Evolutionary conservation across 495 filamentous ascomycete genomes (phyloP).

Genomic region (Oleoguttula mirabilis): DNA sequence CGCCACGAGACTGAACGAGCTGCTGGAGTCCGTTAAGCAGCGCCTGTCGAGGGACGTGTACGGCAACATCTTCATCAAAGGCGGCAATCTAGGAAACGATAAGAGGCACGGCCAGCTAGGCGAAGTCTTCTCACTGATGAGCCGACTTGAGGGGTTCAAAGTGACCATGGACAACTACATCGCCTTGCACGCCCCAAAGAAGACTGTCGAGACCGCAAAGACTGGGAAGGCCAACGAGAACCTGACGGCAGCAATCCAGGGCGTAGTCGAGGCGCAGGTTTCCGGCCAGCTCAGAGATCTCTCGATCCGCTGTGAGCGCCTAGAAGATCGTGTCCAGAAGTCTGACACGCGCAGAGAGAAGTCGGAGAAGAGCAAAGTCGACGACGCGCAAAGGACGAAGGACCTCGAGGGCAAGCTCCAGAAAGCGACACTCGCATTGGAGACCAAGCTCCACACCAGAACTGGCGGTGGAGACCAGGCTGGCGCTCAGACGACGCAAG

Average conservation of each 20-base stretch:
- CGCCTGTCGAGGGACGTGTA: slow-evolving; percentile 1
- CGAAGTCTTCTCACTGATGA: not conserved
- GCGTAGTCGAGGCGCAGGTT: not conserved
- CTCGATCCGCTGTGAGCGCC: not conserved
- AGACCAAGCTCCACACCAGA: no score
- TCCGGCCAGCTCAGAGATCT: not conserved
- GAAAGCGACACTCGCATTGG: no score
- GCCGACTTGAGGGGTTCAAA: slow-evolving; percentile 1
- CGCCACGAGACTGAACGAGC: slow-evolving; percentile 2
- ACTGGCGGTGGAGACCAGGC: no score
- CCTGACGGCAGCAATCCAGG: not conserved
- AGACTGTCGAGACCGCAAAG: not conserved
- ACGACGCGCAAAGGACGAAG: no score
- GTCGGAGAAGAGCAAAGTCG: no score
- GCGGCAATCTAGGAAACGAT: not conserved
- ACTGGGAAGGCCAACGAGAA: not conserved
- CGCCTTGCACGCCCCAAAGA: slow-evolving; percentile 5
- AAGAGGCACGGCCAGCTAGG: not conserved
- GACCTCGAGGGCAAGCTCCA: no score
- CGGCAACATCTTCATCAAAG: slow-evolving; percentile 2
- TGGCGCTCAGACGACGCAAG: no score
- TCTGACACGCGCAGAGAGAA: no score
- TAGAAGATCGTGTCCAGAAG: no score
- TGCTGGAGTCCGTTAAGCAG: not conserved
- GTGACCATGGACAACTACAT: slow-evolving; percentile 2